Evolutionary conservation across 2,329 filamentous ascomycete species (phyloP), one percentile per base, ranked within the genome.

Genomic region (Sarocladium oryzae): DNA sequence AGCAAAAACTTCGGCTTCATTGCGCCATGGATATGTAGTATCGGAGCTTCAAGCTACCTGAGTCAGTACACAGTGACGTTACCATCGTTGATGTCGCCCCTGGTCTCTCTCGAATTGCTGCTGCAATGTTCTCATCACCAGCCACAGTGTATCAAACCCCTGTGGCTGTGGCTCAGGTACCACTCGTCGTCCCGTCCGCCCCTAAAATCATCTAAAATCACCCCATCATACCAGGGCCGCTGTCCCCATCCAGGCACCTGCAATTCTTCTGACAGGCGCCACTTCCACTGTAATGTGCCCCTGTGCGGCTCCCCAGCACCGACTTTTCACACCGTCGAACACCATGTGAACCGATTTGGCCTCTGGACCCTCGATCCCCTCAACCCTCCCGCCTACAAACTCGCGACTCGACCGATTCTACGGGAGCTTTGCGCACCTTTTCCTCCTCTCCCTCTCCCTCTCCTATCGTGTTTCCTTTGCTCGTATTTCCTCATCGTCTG

Each of bases 401-500:
- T 48, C 43, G 28, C 43, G 43, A 48, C 16, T 48, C 28, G 43
- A 21, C 10, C 26, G 9, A 30, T 20, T 30, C 28, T 30, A 43
- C 40, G 23, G 43, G 43, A 48, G 43, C 43, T 48, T n/a, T 33
- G 43, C 43, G 43, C 43, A 48, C 26, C 43, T 48, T 48, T 48
- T 18, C 18, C 43, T 23, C 26, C 26, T 26, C 26, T 18, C 40
- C 26, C 23, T 43, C 52, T 52, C 58, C 56, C 56, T 58, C 52
- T 52, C 50, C 49, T 54, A 43, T 53, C 54, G 43, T 52, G 37
- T 57, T 56, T 56, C 51, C 55, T 58, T 55, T 32, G 54, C 54
- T 54, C 54, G 52, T 57, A 55, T 58, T 54, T 58, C 55, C 54
- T 60, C 56, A 56, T 56, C 54, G 51, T 51, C 55, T 52, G 33